Evolutionary conservation across 2,329 filamentous ascomycete species (phyloP), one percentile per base, ranked within the genome.

Genomic region (Ceratocystis cubensis): DNA sequence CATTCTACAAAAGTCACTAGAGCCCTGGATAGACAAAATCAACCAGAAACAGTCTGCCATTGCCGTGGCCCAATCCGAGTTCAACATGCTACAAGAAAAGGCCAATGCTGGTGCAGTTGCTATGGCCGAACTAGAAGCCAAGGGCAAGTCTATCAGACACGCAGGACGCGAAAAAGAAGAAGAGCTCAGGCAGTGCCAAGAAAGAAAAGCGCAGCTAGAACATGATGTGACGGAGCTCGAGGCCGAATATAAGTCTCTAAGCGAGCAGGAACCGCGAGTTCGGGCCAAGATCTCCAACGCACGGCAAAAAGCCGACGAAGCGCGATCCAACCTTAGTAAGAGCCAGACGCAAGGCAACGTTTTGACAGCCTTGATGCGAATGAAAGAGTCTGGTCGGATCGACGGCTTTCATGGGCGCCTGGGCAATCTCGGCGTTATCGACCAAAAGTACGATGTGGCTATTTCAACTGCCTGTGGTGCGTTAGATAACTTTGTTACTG

Each of bases 1-100:
- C 0, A 82, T 81, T 3, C 96, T 96, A 77, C 94, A 99, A 73
- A 96, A 95, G 76, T 88, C 90, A 0, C 80, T 99, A 10, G 93
- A 97, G 76, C 94, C 94, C 0, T 99, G 94, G 94, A 92, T 88
- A 71, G 91, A 91, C 70, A 97, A 94, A 77, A 93, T 99, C 78
- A 96, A 94, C 75, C 88, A 96, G 73, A 97, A 96, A 75, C 88
- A 94, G 73, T 96, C 92, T 0, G 86, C 89, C 2, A 95, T 96
- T 70, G 93, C 93, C 3, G 92, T 99, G 10, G 91, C 94, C 1
- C 89, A 96, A 74, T 96, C 91, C 75, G 93, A 99, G 75, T 84
- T 97, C 71, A 88, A 91, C 68, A 97, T 99, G 67, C 81, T 99
- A 6, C 84, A 85, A 50, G 94, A 99, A 74, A 91, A 91, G 73